Conservation (phyloP, 805 yeast genomes). For the Suhomyces sp. region DNA sequence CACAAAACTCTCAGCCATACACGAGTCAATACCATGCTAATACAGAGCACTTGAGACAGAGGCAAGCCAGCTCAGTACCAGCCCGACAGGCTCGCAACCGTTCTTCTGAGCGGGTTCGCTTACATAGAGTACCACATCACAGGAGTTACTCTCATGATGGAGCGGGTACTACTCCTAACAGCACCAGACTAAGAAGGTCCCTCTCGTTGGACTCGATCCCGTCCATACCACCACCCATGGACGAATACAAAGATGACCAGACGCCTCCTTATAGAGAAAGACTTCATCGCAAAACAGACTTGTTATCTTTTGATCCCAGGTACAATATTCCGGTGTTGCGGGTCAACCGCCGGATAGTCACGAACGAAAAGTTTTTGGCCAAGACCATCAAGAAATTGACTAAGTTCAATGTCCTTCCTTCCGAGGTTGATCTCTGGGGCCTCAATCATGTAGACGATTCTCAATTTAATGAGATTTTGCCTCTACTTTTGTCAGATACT, state of each 20-base stretch:
- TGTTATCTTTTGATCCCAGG: conserved; percentile 23
- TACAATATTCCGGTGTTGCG: conserved; percentile 20
- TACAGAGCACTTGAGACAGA: not conserved
- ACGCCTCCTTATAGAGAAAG: conserved; percentile 20
- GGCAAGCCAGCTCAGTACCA: not conserved
- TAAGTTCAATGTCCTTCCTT: conserved; percentile 16
- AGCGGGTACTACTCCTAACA: not conserved
- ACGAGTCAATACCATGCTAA: not conserved
- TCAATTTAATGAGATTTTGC: conserved; percentile 17
- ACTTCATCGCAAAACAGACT: conserved; percentile 19
- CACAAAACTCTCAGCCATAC: not conserved
- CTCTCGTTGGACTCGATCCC: conserved; percentile 3
- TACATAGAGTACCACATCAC: not conserved
- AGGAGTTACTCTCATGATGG: not conserved
- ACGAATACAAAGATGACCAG: conserved; percentile 10
- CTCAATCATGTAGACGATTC: conserved; percentile 22
- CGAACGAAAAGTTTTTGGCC: conserved; percentile 13
- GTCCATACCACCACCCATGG: conserved; percentile 7
- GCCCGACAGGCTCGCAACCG: not conserved
- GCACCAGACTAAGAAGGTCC: not conserved
- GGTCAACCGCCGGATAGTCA: conserved; percentile 19
- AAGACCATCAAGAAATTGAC: conserved; percentile 17
- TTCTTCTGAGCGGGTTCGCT: not conserved
- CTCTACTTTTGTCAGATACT: conserved; percentile 14
- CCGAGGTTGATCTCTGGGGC: conserved; percentile 17